These are phyloP conservation scores for Diaporthe vaccinii DNA, from an alignment of 2,329 filamentous ascomycete genomes.

Conservation along the genomic window DNA sequence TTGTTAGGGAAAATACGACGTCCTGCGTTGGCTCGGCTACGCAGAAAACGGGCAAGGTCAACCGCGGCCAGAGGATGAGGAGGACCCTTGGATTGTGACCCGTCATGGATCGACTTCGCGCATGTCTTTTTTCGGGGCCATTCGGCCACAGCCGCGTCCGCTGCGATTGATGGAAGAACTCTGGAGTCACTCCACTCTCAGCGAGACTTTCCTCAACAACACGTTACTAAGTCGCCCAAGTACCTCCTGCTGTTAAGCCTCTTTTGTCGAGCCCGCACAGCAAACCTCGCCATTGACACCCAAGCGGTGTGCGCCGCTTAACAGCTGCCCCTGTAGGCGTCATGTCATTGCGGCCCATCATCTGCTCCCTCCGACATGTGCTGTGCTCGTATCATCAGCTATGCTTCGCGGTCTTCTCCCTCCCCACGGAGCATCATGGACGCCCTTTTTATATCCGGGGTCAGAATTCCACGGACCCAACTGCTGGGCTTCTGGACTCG, in stretches of 20 bases:
- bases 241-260: constrained; percentile 28
- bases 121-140: constrained; percentile 27
- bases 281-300: constrained; percentile 23
- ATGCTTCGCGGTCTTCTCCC: not conserved
- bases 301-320: constrained; percentile 19
- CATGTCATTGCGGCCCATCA: constrained; percentile 23
- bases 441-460: constrained; percentile 16
- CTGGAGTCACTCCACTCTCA: constrained; percentile 41
- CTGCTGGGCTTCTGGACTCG: constrained; percentile 5
- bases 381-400: constrained; percentile 25
- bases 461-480: not conserved
- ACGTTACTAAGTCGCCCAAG: constrained; percentile 31
- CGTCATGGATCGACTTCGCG: constrained; percentile 25
- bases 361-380: constrained; percentile 28
- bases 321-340: constrained; percentile 26
- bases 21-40: not conserved
- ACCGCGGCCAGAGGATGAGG: not conserved
- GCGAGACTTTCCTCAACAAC: constrained; percentile 37
- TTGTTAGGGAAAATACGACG: not conserved
- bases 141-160: constrained; percentile 19
- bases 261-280: constrained; percentile 18
- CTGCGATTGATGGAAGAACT: constrained; percentile 42
- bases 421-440: constrained; percentile 8
- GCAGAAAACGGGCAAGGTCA: not conserved
- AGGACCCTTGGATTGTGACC: constrained; percentile 28